Evolutionary conservation across 2,329 filamentous ascomycete species (phyloP).

Genomic region (Cercospora sojina): DNA sequence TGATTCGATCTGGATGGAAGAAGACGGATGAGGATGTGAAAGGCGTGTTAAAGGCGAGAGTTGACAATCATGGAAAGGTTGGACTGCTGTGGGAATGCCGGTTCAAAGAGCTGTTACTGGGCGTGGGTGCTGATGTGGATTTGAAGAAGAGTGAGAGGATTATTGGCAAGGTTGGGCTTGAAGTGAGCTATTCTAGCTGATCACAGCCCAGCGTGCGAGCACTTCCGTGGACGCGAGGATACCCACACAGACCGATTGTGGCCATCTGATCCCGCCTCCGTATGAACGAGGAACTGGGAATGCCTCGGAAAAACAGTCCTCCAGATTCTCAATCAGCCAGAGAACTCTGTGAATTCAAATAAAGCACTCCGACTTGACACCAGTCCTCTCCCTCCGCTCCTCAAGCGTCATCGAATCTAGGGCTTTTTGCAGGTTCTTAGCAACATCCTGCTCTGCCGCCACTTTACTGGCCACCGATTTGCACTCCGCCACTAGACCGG

Average conservation of each 20-base stretch:
- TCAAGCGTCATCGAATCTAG: background rate
- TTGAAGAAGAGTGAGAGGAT: conserved; percentile 72
- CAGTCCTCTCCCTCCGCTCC: conserved; percentile 1
- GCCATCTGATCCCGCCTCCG: background rate
- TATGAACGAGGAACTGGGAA: background rate
- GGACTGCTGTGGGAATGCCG: conserved; percentile 90
- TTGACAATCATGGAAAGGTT: conserved; percentile 85
- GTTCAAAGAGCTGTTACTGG: conserved; percentile 89
- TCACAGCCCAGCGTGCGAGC: background rate
- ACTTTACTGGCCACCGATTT: background rate
- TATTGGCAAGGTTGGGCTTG: conserved; percentile 72
- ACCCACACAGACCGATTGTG: background rate
- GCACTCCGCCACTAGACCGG: conserved; percentile 1
- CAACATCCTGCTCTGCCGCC: background rate
- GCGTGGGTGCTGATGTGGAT: conserved; percentile 82
- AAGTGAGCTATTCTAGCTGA: conserved; percentile 70
- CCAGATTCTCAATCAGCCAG: background rate
- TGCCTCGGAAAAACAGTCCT: background rate
- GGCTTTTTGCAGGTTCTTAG: background rate
- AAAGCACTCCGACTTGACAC: background rate
- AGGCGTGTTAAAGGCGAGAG: conserved; percentile 83
- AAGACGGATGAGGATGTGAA: conserved; percentile 63
- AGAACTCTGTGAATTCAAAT: background rate
- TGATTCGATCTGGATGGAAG: conserved; percentile 46
- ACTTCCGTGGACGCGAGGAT: background rate